A percentile compares a stretch with the other conserved stretches of the same genome.
phyloP scores from a whole-genome alignment of 2,329 filamentous ascomycete genomes.

The Apiospora saccharicola region DNA sequence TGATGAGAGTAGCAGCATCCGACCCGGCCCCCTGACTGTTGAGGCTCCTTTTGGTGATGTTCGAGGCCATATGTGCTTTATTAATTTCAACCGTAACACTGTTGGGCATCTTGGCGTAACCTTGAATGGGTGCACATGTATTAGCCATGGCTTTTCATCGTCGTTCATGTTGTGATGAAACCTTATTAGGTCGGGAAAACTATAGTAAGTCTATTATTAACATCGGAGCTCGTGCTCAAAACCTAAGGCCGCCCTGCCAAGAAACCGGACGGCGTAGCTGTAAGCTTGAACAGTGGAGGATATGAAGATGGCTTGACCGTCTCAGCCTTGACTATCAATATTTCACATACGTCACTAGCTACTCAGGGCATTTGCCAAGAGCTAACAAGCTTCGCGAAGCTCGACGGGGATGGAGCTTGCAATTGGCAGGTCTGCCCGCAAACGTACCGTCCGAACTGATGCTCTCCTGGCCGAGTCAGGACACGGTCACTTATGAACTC shows the following conservation, averaged over 20 bases:
- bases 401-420: constrained; percentile 9
- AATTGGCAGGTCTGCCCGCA: not conserved
- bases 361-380: not conserved
- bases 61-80: not conserved
- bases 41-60: not conserved
- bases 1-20: not conserved
- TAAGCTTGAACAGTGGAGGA: constrained; percentile 1
- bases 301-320: not conserved
- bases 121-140: not conserved
- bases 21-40: not conserved
- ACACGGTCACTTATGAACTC: not conserved
- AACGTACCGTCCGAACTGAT: constrained; percentile 1
- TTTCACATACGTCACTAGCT: constrained; percentile 16
- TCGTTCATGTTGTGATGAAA: not conserved
- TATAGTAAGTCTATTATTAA: constrained; percentile 13
- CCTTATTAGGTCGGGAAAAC: not conserved
- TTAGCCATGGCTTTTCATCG: not conserved
- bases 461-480: not conserved
- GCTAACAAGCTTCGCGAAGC: not conserved
- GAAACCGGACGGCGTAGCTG: not conserved
- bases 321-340: constrained; percentile 1
- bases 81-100: not conserved
- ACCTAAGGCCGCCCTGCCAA: constrained; percentile 13
- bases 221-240: not conserved
- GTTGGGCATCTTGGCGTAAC: constrained; percentile 17